Evolutionary conservation across 495 filamentous ascomycete genomes (phyloP).

Genomic region (Penicillium parvum): DNA sequence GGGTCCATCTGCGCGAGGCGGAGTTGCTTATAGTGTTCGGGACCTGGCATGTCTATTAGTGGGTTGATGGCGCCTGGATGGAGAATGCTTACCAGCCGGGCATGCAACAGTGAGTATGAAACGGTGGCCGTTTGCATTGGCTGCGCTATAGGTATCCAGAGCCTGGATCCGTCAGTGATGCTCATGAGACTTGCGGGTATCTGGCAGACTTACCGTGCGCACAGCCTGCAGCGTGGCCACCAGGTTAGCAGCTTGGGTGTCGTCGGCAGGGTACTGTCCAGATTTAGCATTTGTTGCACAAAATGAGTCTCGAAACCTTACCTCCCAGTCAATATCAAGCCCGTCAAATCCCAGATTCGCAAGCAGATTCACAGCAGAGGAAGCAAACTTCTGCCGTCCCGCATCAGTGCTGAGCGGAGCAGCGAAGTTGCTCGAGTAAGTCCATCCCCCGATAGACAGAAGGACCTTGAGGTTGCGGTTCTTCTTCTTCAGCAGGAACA

Average conservation of each 20-base stretch:
- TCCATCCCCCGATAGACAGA: slow-evolving; percentile 65
- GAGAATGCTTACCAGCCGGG: not conserved
- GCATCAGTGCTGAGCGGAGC: slow-evolving; percentile 56
- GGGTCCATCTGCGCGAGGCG: slow-evolving; percentile 57
- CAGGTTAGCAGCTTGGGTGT: slow-evolving; percentile 54
- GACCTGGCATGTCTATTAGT: slow-evolving; percentile 37
- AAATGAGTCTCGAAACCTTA: slow-evolving; percentile 1
- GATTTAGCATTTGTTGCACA: not conserved
- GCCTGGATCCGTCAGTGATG: slow-evolving; percentile 24
- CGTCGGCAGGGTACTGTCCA: slow-evolving; percentile 29
- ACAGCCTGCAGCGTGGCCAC: slow-evolving; percentile 58
- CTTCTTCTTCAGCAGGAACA: slow-evolving; percentile 72
- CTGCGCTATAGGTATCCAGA: slow-evolving; percentile 58
- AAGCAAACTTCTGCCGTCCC: slow-evolving; percentile 61
- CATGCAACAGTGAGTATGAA: slow-evolving; percentile 68
- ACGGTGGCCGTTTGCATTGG: slow-evolving; percentile 43
- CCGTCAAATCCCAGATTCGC: slow-evolving; percentile 62
- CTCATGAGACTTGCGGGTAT: not conserved
- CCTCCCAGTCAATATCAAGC: slow-evolving; percentile 62
- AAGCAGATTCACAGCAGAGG: slow-evolving; percentile 60
- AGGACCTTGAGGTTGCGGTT: slow-evolving; percentile 80
- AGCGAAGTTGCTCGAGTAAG: slow-evolving; percentile 68
- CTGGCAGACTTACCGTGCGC: slow-evolving; percentile 30
- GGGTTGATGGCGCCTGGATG: too few species aligned
- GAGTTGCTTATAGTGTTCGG: slow-evolving; percentile 57